phyloP scores from a whole-genome alignment of 1,139 yeast genomes.

The Yamadazyma atmosphaerica region DNA sequence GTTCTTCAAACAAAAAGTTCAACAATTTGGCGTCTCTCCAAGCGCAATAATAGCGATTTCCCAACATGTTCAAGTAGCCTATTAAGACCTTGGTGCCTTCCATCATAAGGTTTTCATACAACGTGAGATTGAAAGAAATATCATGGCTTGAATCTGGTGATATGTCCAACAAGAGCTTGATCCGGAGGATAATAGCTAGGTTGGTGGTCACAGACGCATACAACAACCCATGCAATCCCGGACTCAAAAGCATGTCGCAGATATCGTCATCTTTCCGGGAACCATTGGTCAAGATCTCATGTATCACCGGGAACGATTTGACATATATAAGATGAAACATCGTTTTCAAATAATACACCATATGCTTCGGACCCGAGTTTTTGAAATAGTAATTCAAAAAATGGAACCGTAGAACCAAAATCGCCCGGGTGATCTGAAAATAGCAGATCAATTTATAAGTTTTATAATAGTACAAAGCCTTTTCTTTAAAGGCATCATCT shows the following conservation, averaged over 20 bases:
- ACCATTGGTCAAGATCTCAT: constrained; percentile 7
- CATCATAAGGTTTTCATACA: constrained; percentile 5
- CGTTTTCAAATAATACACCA: constrained; percentile 5
- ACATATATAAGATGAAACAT: constrained; percentile 6
- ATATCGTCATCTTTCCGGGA: constrained; percentile 20
- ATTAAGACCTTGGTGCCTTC: constrained; percentile 4
- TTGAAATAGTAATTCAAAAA: constrained; percentile 9
- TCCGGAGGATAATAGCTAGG: constrained; percentile 18
- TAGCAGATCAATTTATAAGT: constrained; percentile 9
- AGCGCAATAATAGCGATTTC: constrained; percentile 12
- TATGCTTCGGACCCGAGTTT: background rate
- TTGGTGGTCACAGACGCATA: constrained; percentile 29
- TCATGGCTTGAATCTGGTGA: background rate
- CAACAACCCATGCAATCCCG: constrained; percentile 28
- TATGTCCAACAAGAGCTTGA: constrained; percentile 6
- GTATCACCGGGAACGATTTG: constrained; percentile 6
- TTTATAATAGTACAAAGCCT: constrained; percentile 8
- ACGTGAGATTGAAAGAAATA: constrained; percentile 1
- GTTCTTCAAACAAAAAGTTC: constrained; percentile 8
- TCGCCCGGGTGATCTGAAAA: constrained; percentile 7
- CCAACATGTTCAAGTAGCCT: constrained; percentile 10
- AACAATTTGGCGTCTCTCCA: constrained; percentile 13
- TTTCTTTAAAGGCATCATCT: background rate
- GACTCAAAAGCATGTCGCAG: constrained; percentile 34
- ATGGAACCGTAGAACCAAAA: constrained; percentile 12